phyloP scores from a whole-genome alignment of 768 basidiomycete genomes.

The Suillus hirtellus region DNA sequence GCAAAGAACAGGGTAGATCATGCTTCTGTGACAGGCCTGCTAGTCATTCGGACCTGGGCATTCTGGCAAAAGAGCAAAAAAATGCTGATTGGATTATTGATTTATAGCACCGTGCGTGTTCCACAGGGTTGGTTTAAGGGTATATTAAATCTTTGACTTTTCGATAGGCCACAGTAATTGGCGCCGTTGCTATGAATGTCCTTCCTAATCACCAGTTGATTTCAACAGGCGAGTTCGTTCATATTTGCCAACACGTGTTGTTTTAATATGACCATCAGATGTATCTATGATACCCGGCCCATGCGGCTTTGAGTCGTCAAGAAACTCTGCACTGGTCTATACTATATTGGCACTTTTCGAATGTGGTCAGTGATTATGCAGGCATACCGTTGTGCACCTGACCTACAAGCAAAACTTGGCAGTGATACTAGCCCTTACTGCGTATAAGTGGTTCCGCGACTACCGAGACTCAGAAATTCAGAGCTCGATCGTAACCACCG shows the following conservation, averaged over 20 bases:
- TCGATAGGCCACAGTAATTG: conserved; percentile 14
- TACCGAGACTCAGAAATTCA: background rate
- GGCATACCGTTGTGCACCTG: background rate
- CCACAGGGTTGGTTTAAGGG: background rate
- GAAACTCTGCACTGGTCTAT: background rate
- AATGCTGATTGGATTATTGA: conserved; percentile 17
- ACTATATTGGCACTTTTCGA: conserved; percentile 1
- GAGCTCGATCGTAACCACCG: conserved; percentile 14
- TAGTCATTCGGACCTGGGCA: conserved; percentile 22
- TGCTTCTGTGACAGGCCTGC: conserved; percentile 15
- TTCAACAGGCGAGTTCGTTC: conserved; percentile 6
- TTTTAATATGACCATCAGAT: background rate
- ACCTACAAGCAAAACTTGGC: background rate
- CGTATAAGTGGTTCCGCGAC: conserved; percentile 6
- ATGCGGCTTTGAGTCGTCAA: conserved; percentile 1
- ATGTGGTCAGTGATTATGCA: background rate
- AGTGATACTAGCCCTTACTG: conserved; percentile 7
- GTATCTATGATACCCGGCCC: background rate
- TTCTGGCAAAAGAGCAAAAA: conserved; percentile 21
- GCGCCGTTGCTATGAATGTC: conserved; percentile 8
- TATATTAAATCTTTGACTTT: background rate
- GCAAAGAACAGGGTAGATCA: background rate
- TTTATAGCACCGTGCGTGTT: conserved; percentile 14
- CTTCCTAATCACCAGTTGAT: conserved; percentile 12
- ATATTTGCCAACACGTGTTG: background rate